phyloP scores from a whole-genome alignment of 768 basidiomycete species.

The Phylloporus rhodoxanthus region DNA sequence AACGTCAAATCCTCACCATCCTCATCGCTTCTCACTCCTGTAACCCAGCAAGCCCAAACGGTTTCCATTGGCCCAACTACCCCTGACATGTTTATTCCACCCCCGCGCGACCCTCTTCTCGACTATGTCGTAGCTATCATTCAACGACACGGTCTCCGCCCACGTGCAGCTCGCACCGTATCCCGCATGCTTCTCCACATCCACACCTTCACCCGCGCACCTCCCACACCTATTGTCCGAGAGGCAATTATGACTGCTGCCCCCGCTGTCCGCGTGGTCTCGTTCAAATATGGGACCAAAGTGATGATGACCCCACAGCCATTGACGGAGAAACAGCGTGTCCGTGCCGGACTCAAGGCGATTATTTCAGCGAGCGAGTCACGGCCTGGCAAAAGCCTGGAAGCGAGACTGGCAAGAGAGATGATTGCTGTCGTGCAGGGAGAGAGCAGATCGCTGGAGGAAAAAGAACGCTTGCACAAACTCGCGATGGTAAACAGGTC shows the following conservation, averaged over 20 bases:
- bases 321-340: constrained; percentile 75
- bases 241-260: constrained; percentile 63
- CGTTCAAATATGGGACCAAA: constrained; percentile 60
- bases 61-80: neutral
- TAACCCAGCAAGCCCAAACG: neutral
- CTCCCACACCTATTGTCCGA: constrained; percentile 76
- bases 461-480: constrained; percentile 59
- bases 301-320: constrained; percentile 60
- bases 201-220: constrained; percentile 65
- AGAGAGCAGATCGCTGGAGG: constrained; percentile 50
- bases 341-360: constrained; percentile 63
- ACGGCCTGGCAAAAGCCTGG: constrained; percentile 50
- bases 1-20: constrained; percentile 1
- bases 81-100: constrained; percentile 52
- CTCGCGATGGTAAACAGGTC: constrained; percentile 75
- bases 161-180: constrained; percentile 51
- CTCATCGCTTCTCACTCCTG: neutral
- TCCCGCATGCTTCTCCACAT: constrained; percentile 65
- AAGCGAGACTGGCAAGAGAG: constrained; percentile 74
- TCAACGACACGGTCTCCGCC: constrained; percentile 59
- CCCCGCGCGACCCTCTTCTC: constrained; percentile 70
- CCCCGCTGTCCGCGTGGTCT: constrained; percentile 62
- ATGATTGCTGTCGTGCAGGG: constrained; percentile 66
- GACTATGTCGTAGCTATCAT: constrained; percentile 58
- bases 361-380: constrained; percentile 59